A percentile compares a stretch with the other conserved stretches of the same genome.
Conservation (phyloP, 116 monocot species). For the Dioscorea cayenensis region DNA sequence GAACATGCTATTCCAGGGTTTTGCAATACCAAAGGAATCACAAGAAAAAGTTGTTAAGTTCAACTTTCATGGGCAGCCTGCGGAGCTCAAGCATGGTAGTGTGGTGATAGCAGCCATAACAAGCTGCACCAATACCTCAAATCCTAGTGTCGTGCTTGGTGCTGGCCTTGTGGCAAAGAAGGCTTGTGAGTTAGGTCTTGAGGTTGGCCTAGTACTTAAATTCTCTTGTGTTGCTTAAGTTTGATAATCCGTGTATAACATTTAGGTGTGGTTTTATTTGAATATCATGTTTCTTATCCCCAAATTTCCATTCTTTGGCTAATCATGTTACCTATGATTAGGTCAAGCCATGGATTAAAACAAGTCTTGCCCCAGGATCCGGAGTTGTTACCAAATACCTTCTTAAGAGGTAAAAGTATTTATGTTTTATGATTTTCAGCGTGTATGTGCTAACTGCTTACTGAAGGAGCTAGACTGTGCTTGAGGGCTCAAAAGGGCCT, state of each 20-base stretch:
- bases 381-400: slow-evolving; percentile 88
- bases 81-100: slow-evolving; percentile 81
- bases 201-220: slow-evolving; percentile 30
- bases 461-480: no score
- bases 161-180: slow-evolving; percentile 91
- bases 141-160: slow-evolving; percentile 95
- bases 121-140: slow-evolving; percentile 95
- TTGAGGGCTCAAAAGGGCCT: no score
- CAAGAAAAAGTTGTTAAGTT: slow-evolving; percentile 67
- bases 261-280: neutral
- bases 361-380: slow-evolving; percentile 94
- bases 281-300: neutral
- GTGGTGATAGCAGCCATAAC: slow-evolving; percentile 97
- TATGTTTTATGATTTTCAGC: neutral
- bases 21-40: slow-evolving; percentile 80
- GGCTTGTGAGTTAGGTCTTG: slow-evolving; percentile 83
- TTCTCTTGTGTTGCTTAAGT: neutral
- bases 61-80: slow-evolving; percentile 59
- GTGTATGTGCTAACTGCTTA: neutral
- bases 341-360: slow-evolving; percentile 96
- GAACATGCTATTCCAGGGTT: slow-evolving; percentile 43
- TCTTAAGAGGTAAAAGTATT: slow-evolving; percentile 48
- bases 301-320: neutral
- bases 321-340: slow-evolving; percentile 12
- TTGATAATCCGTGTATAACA: neutral